A percentile compares a stretch with the other conserved stretches of the same genome.
phyloP scores from a whole-genome alignment of 2,329 filamentous ascomycete genomes.

The Xylariaceae sp. region DNA sequence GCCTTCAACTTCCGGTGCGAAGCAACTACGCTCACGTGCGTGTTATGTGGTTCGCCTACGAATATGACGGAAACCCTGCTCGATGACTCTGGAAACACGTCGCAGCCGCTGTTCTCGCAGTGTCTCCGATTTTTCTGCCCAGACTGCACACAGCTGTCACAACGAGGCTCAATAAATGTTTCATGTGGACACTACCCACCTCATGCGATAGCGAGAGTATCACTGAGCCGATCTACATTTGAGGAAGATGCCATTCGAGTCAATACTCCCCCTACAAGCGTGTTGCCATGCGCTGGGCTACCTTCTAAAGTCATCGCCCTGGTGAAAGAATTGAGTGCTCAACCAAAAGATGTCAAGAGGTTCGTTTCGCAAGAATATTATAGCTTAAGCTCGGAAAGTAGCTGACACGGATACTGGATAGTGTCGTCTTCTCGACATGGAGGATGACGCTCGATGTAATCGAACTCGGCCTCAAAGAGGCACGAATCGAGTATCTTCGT shows the following conservation, averaged over 20 bases:
- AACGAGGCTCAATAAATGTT: neutral
- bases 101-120: slow-evolving; percentile 38
- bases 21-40: slow-evolving; percentile 38
- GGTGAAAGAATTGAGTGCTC: neutral
- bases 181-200: slow-evolving; percentile 38
- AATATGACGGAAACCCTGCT: slow-evolving; percentile 36
- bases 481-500: slow-evolving; percentile 46
- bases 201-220: slow-evolving; percentile 38
- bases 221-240: slow-evolving; percentile 27
- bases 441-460: slow-evolving; percentile 55
- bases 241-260: slow-evolving; percentile 29
- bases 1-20: slow-evolving; percentile 45
- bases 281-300: neutral
- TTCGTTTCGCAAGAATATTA: neutral
- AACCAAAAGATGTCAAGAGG: neutral
- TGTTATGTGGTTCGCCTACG: slow-evolving; percentile 36
- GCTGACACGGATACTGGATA: slow-evolving; percentile 31
- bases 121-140: slow-evolving; percentile 46
- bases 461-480: slow-evolving; percentile 46
- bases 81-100: slow-evolving; percentile 14
- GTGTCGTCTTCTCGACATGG: slow-evolving; percentile 61
- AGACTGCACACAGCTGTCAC: slow-evolving; percentile 33
- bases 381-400: neutral
- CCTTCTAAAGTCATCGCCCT: slow-evolving; percentile 3
- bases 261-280: neutral